Evolutionary conservation across 2,329 filamentous ascomycete species (phyloP).

Genomic region (Aspergillus persii): DNA sequence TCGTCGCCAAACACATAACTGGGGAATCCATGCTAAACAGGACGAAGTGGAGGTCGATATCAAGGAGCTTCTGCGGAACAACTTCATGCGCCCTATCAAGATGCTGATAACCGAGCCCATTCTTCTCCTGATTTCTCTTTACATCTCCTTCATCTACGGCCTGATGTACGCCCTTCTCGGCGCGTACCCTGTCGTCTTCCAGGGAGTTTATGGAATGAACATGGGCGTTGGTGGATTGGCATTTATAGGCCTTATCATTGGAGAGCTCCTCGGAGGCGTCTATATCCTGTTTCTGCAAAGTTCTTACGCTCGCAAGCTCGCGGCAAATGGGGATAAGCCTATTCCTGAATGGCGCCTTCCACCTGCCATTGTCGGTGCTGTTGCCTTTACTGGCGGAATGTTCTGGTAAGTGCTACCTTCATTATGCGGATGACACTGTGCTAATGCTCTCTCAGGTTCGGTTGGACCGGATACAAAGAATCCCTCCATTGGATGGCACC

Average conservation of each 20-base stretch:
- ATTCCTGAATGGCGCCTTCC: slow-evolving; percentile 37
- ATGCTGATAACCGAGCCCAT: slow-evolving; percentile 44
- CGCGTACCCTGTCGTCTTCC: slow-evolving; percentile 33
- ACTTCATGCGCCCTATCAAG: slow-evolving; percentile 45
- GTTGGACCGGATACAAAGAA: slow-evolving; percentile 34
- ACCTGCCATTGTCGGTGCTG: slow-evolving; percentile 31
- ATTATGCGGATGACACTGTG: background rate
- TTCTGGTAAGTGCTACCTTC: slow-evolving; percentile 31
- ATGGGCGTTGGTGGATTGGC: slow-evolving; percentile 30
- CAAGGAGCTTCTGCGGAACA: slow-evolving; percentile 47
- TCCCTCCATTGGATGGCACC: slow-evolving; percentile 37
- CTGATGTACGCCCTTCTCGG: slow-evolving; percentile 33
- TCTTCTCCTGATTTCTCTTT: slow-evolving; percentile 32
- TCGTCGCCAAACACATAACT: slow-evolving; percentile 55
- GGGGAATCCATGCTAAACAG: slow-evolving; percentile 58
- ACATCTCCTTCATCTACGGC: slow-evolving; percentile 35
- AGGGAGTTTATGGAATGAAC: slow-evolving; percentile 31
- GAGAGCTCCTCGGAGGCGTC: slow-evolving; percentile 27
- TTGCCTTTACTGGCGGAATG: slow-evolving; percentile 34
- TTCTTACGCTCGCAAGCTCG: slow-evolving; percentile 30
- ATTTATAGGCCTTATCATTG: slow-evolving; percentile 33
- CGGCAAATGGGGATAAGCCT: slow-evolving; percentile 28
- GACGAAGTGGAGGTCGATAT: slow-evolving; percentile 56
- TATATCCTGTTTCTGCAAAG: slow-evolving; percentile 31
- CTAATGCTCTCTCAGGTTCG: slow-evolving; percentile 21